Conservation (phyloP, 495 filamentous ascomycete genomes). For the Neurospora sp. region DNA sequence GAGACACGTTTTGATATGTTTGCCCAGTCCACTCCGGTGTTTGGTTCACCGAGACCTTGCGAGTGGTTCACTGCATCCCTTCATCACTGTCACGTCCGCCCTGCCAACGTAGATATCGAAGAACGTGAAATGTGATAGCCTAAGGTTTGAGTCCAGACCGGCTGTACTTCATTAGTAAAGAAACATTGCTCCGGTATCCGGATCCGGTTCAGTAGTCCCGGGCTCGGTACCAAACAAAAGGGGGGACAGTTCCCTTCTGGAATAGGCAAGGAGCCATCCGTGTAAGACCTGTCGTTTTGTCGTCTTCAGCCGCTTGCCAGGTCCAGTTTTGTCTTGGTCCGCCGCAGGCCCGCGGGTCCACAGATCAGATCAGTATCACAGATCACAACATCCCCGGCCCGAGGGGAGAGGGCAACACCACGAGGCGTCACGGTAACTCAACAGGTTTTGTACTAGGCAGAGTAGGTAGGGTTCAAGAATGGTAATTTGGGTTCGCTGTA, state of each 20-base stretch:
- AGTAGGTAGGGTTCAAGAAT: background rate
- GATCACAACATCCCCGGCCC: background rate
- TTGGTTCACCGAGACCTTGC: background rate
- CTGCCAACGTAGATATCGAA: background rate
- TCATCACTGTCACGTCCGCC: background rate
- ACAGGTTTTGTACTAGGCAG: background rate
- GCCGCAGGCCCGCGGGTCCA: background rate
- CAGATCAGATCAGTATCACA: background rate
- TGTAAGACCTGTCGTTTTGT: background rate
- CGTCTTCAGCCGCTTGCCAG: background rate
- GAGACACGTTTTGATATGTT: background rate
- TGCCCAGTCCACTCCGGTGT: background rate
- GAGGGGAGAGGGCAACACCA: background rate
- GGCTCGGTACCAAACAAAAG: background rate
- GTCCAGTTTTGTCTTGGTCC: background rate
- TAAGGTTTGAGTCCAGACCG: background rate
- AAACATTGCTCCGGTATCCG: background rate
- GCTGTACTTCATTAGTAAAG: background rate
- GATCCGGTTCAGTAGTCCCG: background rate
- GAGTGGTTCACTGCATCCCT: background rate
- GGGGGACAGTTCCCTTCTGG: background rate
- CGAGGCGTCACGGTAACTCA: background rate
- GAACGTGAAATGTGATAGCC: background rate
- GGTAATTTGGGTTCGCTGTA: background rate
- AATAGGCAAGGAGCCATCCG: background rate